Percentiles rank a stretch among this genome's conserved stretches.
These are phyloP conservation scores for Lophium mytilinum DNA, from an alignment of 495 filamentous ascomycete species.

Conservation along the genomic window DNA sequence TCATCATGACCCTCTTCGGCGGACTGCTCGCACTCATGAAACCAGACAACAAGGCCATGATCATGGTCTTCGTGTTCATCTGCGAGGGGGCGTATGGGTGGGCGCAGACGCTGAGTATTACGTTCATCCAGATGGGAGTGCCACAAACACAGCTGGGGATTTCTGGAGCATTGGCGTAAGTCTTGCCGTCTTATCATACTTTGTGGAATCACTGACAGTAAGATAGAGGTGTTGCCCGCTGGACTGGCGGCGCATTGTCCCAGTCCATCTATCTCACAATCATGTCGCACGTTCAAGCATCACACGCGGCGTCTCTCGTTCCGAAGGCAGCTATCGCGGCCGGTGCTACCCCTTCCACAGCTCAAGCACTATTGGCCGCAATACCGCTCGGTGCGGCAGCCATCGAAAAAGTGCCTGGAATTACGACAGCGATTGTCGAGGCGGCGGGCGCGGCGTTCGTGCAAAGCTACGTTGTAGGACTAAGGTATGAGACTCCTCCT, in stretches of 20 bases:
- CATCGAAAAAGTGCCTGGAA: constrained; percentile 6
- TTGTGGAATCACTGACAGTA: not conserved
- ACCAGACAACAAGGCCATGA: constrained; percentile 25
- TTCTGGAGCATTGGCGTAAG: constrained; percentile 20
- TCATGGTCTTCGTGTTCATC: constrained; percentile 33
- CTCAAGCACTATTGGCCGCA: constrained; percentile 5
- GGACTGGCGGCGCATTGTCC: constrained; percentile 29
- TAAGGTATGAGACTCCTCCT: not conserved
- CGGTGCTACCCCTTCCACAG: not conserved
- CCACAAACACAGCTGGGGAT: constrained; percentile 31
- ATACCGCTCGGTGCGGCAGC: constrained; percentile 19
- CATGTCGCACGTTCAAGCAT: constrained; percentile 10
- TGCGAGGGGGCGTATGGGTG: constrained; percentile 28
- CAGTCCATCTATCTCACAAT: constrained; percentile 22
- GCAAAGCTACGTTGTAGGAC: constrained; percentile 18
- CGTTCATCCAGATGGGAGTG: constrained; percentile 30
- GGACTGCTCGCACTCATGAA: constrained; percentile 27
- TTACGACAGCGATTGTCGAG: constrained; percentile 7
- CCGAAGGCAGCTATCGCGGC: constrained; percentile 10
- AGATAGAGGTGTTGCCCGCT: constrained; percentile 26
- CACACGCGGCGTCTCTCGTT: constrained; percentile 4
- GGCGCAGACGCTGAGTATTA: constrained; percentile 22
- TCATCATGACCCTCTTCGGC: constrained; percentile 24
- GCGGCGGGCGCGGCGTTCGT: constrained; percentile 15
- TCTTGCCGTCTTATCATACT: not conserved